Evolutionary conservation across 352 stramenopile genomes (phyloP), one percentile per base, ranked within the genome.

Genomic region (Phytophthora macrochlamydospora): DNA sequence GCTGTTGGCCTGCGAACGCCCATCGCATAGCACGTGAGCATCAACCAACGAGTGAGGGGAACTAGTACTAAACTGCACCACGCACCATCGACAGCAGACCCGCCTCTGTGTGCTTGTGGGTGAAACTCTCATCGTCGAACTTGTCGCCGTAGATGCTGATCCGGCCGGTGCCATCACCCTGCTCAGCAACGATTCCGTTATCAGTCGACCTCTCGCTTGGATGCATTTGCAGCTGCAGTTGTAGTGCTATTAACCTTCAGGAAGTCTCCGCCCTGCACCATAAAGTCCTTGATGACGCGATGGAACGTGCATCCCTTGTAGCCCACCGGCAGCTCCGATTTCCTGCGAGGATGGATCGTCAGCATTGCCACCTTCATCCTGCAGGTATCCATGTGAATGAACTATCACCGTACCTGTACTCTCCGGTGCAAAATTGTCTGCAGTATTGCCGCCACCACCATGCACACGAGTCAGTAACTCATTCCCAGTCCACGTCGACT

Each of bases 401-500:
- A 9, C 14, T 33, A 37, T 46, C 44, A 55, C 84, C 73, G 43
- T 70, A 94, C 82, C 90, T 92, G 78, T 97, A 97, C 74, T 99
- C 96, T 32, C 96, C 97, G n/a, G 96, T 99, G 78, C 96, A 99
- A 44, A 99, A 97, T 75, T 98, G 93, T 55, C 95, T 93, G 58
- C 63, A 14, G 32, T 18, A 13, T n/a, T 40, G n/a, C 30, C 14
- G 12, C 24, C 29, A 61, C 38, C 56, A 43, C 7, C 37, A 38
- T 33, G 38, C 62, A 67, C 45, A 24, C 18, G 18, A 24, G 18
- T 24, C 18, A 24, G 18, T 24, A 24, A 24, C 18, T 24, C 18
- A 24, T 24, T 24, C 18, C 18, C 18, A 24, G 18, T 24, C 18
- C 18, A 24, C 18, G 32, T 55, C 59, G 57, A 64, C 51, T 24